Evolutionary conservation across 2,329 filamentous ascomycete genomes (phyloP).

Genomic region (Sodiomyces alkalinus): DNA sequence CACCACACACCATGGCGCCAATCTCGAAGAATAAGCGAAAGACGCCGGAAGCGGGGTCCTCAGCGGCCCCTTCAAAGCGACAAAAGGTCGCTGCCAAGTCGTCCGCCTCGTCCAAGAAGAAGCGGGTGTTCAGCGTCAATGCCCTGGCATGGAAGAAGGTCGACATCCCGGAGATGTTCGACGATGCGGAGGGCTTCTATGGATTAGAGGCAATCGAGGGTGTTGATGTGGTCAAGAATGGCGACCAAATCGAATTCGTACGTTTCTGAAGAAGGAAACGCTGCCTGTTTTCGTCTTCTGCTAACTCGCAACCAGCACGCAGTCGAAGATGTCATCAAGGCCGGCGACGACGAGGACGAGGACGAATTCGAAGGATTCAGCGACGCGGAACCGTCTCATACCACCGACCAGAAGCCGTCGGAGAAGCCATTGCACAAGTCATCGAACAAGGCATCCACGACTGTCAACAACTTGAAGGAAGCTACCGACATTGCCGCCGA

Average conservation of each 20-base stretch:
- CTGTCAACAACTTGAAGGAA: slow-evolving; percentile 2
- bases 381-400: slow-evolving; percentile 29
- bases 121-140: slow-evolving; percentile 27
- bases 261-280: too few relatives aligned
- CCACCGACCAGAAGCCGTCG: neutral
- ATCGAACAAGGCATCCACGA: slow-evolving; percentile 9
- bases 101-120: slow-evolving; percentile 15
- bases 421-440: too few relatives aligned
- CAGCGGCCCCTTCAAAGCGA: slow-evolving; percentile 5
- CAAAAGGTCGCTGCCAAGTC: slow-evolving; percentile 6
- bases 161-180: slow-evolving; percentile 60
- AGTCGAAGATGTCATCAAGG: neutral
- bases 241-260: slow-evolving; percentile 42
- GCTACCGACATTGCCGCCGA: slow-evolving; percentile 1
- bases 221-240: slow-evolving; percentile 65
- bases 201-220: slow-evolving; percentile 85
- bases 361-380: slow-evolving; percentile 53
- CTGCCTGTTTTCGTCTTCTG: neutral
- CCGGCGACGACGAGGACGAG: slow-evolving; percentile 16
- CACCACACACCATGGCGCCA: slow-evolving; percentile 4
- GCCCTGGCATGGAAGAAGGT: slow-evolving; percentile 41
- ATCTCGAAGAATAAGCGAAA: slow-evolving; percentile 7
- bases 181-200: slow-evolving; percentile 88
- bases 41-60: slow-evolving; percentile 3
- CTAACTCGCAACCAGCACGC: slow-evolving; percentile 2